Evolutionary conservation across 441 rosid genomes (phyloP).

Genomic region (Populus hybrid): DNA sequence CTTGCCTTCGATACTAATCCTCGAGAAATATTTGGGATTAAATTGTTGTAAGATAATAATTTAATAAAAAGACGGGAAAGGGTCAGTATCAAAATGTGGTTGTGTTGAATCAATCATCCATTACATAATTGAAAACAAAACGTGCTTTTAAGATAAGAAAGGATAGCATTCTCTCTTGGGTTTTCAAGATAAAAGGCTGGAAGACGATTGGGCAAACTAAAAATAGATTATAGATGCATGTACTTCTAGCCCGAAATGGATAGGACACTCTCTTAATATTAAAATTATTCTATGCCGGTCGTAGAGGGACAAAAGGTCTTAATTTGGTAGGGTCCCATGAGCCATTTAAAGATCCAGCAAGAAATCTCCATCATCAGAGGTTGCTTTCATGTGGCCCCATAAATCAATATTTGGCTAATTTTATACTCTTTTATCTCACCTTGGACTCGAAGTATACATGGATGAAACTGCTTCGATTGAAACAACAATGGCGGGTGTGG

Average conservation of each 20-base stretch:
- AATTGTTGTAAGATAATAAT: too few relatives aligned
- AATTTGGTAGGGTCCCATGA: slow-evolving; percentile 9
- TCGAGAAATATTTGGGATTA: background rate
- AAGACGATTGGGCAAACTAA: background rate
- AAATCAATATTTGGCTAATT: background rate
- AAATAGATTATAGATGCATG: background rate
- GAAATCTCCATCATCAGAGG: slow-evolving; percentile 7
- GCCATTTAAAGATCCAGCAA: background rate
- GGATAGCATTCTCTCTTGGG: background rate
- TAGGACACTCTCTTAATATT: background rate
- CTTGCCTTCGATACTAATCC: background rate
- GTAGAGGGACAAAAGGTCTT: slow-evolving; percentile 26
- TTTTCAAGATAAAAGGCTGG: background rate
- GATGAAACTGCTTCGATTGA: slow-evolving; percentile 10
- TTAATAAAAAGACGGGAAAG: background rate
- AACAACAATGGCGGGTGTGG: background rate
- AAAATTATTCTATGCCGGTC: slow-evolving; percentile 16
- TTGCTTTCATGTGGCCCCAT: slow-evolving; percentile 8
- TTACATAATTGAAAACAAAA: background rate
- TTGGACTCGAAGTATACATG: background rate
- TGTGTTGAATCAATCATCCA: background rate
- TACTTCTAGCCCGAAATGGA: background rate
- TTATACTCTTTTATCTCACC: slow-evolving; percentile 1
- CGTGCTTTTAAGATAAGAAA: slow-evolving; percentile 14
- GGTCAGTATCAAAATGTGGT: slow-evolving; percentile 7